Base-by-base conservation (phyloP, 1,284 basidiomycete genomes). In the Ceratobasidium theobromae region DNA sequence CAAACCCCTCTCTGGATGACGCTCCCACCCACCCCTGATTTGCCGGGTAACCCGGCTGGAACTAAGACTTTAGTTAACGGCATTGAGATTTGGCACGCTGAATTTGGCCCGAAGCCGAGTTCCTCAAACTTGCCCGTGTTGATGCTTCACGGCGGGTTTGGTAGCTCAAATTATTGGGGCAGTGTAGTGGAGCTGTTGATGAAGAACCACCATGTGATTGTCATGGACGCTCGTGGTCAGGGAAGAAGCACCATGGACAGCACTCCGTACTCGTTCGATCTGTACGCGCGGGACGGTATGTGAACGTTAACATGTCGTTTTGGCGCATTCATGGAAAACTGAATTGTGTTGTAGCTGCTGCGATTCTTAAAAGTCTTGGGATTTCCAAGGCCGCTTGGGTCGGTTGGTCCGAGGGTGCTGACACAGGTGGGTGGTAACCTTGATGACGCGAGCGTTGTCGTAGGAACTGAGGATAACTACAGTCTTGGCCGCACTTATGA, bases 91-190 rank as follows among this genome's bases (percentile, higher is more conserved):
- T 54, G 53, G 33, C 53, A 54, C 18, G 53, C 53, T 33, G 18
- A 54, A n/a, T 54, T 54, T 40, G 53, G 53, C 9, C 35, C 53
- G 8, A 54, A 25, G n/a, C n/a, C n/a, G 23, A 30, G 4, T 18
- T 6, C 28, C 8, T 35, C 53, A 6, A 25, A 25, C 3, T 30
- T 54, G 8, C 53, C 53, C 11, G 53, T 54, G 35, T 8, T 54
- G 11, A 35, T 54, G 32, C n/a, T 54, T 21, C 53, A 54, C 18
- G 53, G 53, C n/a, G 53, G 53, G 8, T 54, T 54, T 30, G 53
- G 53, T 30, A 54, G 53, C 53, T 54, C 53, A 9, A 54, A 54
- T 27, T 40, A 54, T 25, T 54, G 53, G 53, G 53, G 53, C 9
- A 40, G 14, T 40, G 53, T 54, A 21, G 53, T 54, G 6, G 33